phyloP scores from a whole-genome alignment of 192 early-diverging fungal genomes.

The Phlyctochytrium arcticum region DNA sequence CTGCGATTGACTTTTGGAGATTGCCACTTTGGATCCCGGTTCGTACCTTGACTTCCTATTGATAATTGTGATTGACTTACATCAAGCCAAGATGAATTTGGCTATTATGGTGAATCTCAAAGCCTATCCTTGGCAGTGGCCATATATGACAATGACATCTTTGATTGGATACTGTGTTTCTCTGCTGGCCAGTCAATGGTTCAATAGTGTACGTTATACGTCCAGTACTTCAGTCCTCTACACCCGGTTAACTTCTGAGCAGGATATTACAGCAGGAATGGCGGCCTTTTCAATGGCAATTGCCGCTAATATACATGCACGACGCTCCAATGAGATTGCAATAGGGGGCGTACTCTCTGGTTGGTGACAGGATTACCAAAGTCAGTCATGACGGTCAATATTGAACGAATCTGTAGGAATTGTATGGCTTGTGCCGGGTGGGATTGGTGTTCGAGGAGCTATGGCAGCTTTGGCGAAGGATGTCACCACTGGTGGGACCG shows the following conservation, averaged over 20 bases:
- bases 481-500: slow-evolving; percentile 6
- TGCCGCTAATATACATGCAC: slow-evolving; percentile 21
- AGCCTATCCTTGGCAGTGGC: slow-evolving; percentile 28
- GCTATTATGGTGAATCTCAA: slow-evolving; percentile 25
- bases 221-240: background rate
- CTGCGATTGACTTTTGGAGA: slow-evolving; percentile 17
- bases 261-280: slow-evolving; percentile 24
- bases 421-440: slow-evolving; percentile 26
- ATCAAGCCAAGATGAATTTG: slow-evolving; percentile 15
- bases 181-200: slow-evolving; percentile 14
- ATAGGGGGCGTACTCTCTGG: slow-evolving; percentile 18
- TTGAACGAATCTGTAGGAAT: slow-evolving; percentile 1
- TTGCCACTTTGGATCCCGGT: slow-evolving; percentile 23
- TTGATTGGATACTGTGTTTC: slow-evolving; percentile 9
- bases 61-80: background rate
- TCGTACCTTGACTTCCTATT: background rate
- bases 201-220: slow-evolving; percentile 7
- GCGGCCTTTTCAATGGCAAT: slow-evolving; percentile 23
- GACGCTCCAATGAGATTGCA: slow-evolving; percentile 23
- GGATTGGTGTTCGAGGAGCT: slow-evolving; percentile 22
- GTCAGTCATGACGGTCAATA: background rate
- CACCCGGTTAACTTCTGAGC: background rate
- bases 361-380: background rate
- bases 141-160: slow-evolving; percentile 20
- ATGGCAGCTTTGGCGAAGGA: slow-evolving; percentile 10